Evolutionary conservation across 1,284 basidiomycete species (phyloP).

Genomic region (Naganishia cerealis): DNA sequence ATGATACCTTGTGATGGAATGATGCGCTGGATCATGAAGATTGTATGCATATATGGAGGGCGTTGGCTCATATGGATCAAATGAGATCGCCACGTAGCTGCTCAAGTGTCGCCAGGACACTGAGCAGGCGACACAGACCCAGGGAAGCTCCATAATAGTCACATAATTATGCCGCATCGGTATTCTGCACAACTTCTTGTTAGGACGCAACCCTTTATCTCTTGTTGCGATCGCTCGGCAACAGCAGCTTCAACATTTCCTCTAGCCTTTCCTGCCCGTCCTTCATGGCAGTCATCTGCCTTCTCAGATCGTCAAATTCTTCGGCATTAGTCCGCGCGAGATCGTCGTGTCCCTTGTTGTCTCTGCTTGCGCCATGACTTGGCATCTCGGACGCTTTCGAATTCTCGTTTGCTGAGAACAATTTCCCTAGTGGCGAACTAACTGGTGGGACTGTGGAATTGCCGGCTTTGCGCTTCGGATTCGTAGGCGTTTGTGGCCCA

Average conservation of each 20-base stretch:
- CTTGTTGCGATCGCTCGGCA: no score
- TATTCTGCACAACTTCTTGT: no score
- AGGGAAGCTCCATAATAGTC: no score
- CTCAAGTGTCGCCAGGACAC: no score
- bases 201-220: no score
- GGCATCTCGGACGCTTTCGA: neutral
- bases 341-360: neutral
- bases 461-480: slow-evolving; percentile 6
- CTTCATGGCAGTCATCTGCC: slow-evolving; percentile 43
- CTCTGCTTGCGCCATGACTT: neutral
- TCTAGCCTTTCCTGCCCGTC: slow-evolving; percentile 46
- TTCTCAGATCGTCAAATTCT: slow-evolving; percentile 40
- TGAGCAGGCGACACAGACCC: no score
- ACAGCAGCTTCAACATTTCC: slow-evolving; percentile 38
- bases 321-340: slow-evolving; percentile 19
- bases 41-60: slow-evolving; percentile 24
- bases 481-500: neutral
- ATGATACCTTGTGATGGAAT: neutral
- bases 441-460: neutral
- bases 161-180: no score
- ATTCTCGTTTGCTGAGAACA: slow-evolving; percentile 37
- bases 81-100: slow-evolving; percentile 1
- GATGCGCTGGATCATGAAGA: neutral
- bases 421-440: slow-evolving; percentile 40
- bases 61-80: neutral